phyloP scores from a whole-genome alignment of 345 rosid genomes.

The Murraya koenigii region DNA sequence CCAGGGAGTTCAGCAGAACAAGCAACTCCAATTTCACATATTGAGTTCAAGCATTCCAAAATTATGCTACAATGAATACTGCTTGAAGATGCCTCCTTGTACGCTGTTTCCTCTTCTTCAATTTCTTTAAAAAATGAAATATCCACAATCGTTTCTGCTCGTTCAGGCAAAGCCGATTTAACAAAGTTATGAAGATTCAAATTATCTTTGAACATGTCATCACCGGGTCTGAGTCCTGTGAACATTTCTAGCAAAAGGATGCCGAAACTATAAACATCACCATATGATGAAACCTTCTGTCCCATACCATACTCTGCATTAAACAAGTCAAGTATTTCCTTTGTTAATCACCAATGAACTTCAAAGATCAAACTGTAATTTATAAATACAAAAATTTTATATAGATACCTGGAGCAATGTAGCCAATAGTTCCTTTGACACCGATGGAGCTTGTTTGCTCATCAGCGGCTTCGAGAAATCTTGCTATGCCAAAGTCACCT shows the following conservation, averaged over 20 bases:
- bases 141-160: neutral
- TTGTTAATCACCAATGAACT: no score
- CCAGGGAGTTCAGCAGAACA: neutral
- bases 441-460: neutral
- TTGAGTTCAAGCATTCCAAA: neutral
- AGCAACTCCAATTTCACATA: slow-evolving; percentile 8
- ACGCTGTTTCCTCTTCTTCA: neutral
- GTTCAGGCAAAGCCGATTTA: neutral
- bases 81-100: neutral
- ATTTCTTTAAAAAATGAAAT: neutral
- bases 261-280: slow-evolving; percentile 30
- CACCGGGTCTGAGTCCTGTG: slow-evolving; percentile 1
- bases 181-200: neutral
- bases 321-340: neutral
- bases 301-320: slow-evolving; percentile 27
- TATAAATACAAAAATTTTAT: no score
- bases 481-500: slow-evolving; percentile 1
- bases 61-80: neutral
- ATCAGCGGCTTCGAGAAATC: neutral
- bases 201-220: neutral
- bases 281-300: slow-evolving; percentile 20
- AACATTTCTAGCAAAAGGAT: slow-evolving; percentile 9
- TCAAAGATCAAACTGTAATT: no score
- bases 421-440: no score
- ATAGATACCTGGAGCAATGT: no score